Evolutionary conservation across 2,329 filamentous ascomycete species (phyloP).

Genomic region (Colletotrichum spinosum): DNA sequence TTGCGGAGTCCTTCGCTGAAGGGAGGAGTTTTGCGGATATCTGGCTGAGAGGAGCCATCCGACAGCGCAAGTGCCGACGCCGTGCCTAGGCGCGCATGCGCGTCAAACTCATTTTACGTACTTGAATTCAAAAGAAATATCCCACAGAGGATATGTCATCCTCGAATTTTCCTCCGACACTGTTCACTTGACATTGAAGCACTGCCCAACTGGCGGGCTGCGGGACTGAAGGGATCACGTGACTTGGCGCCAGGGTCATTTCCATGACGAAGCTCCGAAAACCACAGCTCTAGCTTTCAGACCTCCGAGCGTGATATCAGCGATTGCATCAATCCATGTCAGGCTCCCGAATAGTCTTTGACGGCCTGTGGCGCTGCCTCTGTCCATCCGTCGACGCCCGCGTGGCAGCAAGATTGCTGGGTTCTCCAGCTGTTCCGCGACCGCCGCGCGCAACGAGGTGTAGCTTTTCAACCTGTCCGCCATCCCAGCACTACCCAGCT

Average conservation of each 20-base stretch:
- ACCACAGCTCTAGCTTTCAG: constrained; percentile 4
- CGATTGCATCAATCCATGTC: constrained; percentile 47
- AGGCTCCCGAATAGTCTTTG: constrained; percentile 54
- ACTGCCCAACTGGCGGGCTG: not conserved
- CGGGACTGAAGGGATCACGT: constrained; percentile 6
- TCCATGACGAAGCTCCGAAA: constrained; percentile 21
- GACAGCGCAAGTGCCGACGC: not conserved
- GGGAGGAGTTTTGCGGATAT: not conserved
- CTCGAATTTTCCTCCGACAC: not conserved
- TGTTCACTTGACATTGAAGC: not conserved
- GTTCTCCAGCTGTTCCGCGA: constrained; percentile 37
- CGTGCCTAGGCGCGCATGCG: constrained; percentile 9
- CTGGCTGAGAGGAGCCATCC: not conserved
- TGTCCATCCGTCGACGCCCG: constrained; percentile 65
- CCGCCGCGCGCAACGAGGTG: constrained; percentile 13
- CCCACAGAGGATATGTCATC: not conserved
- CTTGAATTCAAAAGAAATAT: constrained; percentile 15
- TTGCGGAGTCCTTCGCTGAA: constrained; percentile 4
- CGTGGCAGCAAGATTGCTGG: constrained; percentile 49
- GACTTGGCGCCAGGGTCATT: constrained; percentile 9
- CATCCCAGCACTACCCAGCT: not conserved
- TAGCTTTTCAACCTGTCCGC: constrained; percentile 11
- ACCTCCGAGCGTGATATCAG: not conserved
- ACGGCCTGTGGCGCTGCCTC: constrained; percentile 74
- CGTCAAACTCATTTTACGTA: constrained; percentile 25